Conservation (phyloP, 1,284 basidiomycete genomes). For the Irpex lacteus region DNA sequence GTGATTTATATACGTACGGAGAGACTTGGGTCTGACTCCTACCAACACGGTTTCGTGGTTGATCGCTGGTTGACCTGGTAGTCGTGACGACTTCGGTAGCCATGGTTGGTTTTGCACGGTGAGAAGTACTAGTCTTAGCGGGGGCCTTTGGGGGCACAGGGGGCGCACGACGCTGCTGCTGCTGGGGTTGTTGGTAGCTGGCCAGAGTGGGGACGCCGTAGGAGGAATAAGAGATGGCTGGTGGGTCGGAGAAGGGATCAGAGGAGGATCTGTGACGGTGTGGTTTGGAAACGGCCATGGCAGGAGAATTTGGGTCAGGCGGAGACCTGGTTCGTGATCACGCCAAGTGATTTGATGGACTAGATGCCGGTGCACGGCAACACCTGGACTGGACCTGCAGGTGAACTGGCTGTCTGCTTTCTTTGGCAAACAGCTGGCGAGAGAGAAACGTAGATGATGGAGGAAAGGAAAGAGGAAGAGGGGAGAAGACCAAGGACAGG, state of each 20-base stretch:
- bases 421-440: background rate
- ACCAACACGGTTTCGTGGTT: conserved; percentile 41
- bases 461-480: background rate
- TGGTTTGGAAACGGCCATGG: conserved; percentile 31
- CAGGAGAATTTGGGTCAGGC: conserved; percentile 21
- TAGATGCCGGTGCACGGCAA: background rate
- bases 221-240: conserved; percentile 31
- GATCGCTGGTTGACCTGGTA: conserved; percentile 13
- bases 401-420: background rate
- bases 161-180: conserved; percentile 29
- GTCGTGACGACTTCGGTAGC: conserved; percentile 39
- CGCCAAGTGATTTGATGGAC: conserved; percentile 24
- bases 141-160: conserved; percentile 30
- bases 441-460: conserved; percentile 7
- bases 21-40: conserved; percentile 42
- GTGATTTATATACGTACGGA: conserved; percentile 30
- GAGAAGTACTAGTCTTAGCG: conserved; percentile 20
- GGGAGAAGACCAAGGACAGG: background rate
- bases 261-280: conserved; percentile 49
- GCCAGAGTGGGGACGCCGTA: conserved; percentile 31
- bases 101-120: conserved; percentile 24
- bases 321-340: conserved; percentile 20
- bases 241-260: conserved; percentile 59
- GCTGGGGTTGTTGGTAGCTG: conserved; percentile 26
- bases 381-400: background rate